These are phyloP conservation scores for Phoma sp. DNA, from an alignment of 2,329 filamentous ascomycete species.

Conservation along the genomic window DNA sequence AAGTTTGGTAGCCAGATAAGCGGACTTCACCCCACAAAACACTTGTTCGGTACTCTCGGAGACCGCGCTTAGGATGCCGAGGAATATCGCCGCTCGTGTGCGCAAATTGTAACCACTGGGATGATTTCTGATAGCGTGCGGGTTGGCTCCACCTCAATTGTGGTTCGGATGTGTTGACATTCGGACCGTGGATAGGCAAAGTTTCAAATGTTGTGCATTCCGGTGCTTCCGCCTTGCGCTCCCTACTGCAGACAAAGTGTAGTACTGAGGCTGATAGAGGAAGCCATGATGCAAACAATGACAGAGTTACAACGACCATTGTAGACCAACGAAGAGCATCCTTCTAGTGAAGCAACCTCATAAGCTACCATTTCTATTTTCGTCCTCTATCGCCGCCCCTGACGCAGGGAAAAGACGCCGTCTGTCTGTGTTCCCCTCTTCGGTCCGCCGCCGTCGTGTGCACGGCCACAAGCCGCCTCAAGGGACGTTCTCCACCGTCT, in stretches of 20 bases:
- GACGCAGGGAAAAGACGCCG: slow-evolving; percentile 15
- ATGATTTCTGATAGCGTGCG: slow-evolving; percentile 2
- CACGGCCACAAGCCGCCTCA: slow-evolving; percentile 12
- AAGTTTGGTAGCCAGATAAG: neutral
- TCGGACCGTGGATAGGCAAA: neutral
- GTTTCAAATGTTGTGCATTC: neutral
- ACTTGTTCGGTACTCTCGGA: neutral
- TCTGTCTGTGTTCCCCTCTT: slow-evolving; percentile 7
- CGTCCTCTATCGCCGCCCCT: slow-evolving; percentile 2
- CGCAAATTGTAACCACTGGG: slow-evolving; percentile 1
- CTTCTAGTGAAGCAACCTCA: slow-evolving; percentile 1
- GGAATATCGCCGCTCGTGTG: slow-evolving; percentile 1
- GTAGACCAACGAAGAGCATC: neutral
- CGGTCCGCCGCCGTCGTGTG: slow-evolving; percentile 7
- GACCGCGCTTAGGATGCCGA: neutral
- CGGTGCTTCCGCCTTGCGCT: slow-evolving; percentile 1
- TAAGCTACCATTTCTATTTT: slow-evolving; percentile 7
- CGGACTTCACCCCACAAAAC: neutral
- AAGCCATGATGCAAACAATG: neutral
- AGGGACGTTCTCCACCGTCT: slow-evolving; percentile 1
- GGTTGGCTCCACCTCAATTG: neutral
- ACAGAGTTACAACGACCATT: neutral
- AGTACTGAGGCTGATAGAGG: neutral
- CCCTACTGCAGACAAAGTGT: neutral
- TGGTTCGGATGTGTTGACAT: neutral